Evolutionary conservation across 345 rosid species (phyloP).

Genomic region (Clarkia xantiana): DNA sequence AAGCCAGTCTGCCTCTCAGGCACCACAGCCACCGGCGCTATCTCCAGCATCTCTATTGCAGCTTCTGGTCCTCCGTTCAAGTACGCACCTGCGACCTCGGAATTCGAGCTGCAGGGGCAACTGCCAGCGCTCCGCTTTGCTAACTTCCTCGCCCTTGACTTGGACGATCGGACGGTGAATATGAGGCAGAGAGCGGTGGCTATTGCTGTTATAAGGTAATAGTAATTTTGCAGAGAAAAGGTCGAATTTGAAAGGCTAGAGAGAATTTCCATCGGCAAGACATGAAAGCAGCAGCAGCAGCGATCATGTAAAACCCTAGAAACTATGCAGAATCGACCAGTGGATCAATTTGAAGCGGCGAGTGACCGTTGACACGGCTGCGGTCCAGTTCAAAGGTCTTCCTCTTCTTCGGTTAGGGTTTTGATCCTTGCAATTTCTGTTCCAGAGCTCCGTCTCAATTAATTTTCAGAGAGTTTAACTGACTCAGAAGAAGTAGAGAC

Average conservation of each 20-base stretch:
- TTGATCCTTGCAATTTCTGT: too few species aligned
- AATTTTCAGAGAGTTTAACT: too few species aligned
- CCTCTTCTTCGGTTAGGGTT: too few species aligned
- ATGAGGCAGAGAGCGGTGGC: slow-evolving; percentile 32
- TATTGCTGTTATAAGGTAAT: slow-evolving; percentile 30
- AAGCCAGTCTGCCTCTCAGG: slow-evolving; percentile 52
- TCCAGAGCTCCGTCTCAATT: too few species aligned
- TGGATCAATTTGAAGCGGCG: too few species aligned
- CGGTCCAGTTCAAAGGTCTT: too few species aligned
- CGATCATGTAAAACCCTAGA: slow-evolving; percentile 30
- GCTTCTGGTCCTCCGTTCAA: slow-evolving; percentile 3
- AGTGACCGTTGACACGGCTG: too few species aligned
- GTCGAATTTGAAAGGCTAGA: slow-evolving; percentile 17
- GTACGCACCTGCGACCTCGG: not conserved
- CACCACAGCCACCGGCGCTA: slow-evolving; percentile 17
- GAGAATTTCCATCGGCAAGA: slow-evolving; percentile 48
- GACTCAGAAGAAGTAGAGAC: too few species aligned
- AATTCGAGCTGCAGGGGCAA: slow-evolving; percentile 15
- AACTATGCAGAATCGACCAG: not conserved
- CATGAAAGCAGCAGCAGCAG: slow-evolving; percentile 29
- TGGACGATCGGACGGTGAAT: slow-evolving; percentile 27
- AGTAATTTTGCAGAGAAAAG: slow-evolving; percentile 7
- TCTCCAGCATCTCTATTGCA: slow-evolving; percentile 15
- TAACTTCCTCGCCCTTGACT: slow-evolving; percentile 11
- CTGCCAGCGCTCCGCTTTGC: slow-evolving; percentile 4